These are phyloP conservation scores for Rhynchosporium graminicola DNA, from an alignment of 2,329 filamentous ascomycete genomes.

Conservation along the genomic window DNA sequence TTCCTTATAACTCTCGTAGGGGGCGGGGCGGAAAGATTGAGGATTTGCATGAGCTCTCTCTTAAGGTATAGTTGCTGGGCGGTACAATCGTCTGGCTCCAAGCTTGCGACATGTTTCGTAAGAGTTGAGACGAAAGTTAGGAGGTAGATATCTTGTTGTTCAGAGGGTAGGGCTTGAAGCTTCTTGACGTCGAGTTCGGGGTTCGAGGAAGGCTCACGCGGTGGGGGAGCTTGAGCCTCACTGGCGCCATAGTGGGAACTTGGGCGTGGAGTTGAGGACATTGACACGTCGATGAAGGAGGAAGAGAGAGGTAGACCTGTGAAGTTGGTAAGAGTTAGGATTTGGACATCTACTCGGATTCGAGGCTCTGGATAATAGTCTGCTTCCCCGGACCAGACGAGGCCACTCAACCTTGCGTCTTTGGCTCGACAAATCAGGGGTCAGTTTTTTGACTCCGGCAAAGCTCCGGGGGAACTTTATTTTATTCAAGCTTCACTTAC, in stretches of 20 bases:
- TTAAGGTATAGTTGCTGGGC: conserved; percentile 90
- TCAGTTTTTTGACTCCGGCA: neutral
- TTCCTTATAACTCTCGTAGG: conserved; percentile 88
- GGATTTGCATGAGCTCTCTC: conserved; percentile 90
- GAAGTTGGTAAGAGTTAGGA: neutral
- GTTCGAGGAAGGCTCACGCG: conserved; percentile 49
- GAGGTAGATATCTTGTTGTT: conserved; percentile 95
- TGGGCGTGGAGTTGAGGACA: conserved; percentile 38
- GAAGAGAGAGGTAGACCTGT: conserved; percentile 18
- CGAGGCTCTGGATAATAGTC: conserved; percentile 5
- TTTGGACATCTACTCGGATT: conserved; percentile 9
- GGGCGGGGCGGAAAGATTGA: conserved; percentile 77
- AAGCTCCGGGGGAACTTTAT: conserved; percentile 21
- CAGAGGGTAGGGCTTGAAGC: conserved; percentile 82
- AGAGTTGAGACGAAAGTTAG: conserved; percentile 85
- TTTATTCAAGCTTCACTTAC: neutral
- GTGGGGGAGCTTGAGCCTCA: conserved; percentile 40
- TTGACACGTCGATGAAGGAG: conserved; percentile 31
- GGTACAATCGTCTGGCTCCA: conserved; percentile 78
- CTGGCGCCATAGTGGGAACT: conserved; percentile 40
- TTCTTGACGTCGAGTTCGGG: conserved; percentile 88
- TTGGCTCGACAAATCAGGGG: conserved; percentile 20
- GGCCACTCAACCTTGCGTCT: conserved; percentile 15
- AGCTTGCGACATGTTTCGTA: conserved; percentile 72
- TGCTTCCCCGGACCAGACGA: conserved; percentile 16